A percentile compares a stretch with the other conserved stretches of the same genome.
Evolutionary conservation across 371 early-diverging fungal species (phyloP).

Genomic region (Mortierella sp.): DNA sequence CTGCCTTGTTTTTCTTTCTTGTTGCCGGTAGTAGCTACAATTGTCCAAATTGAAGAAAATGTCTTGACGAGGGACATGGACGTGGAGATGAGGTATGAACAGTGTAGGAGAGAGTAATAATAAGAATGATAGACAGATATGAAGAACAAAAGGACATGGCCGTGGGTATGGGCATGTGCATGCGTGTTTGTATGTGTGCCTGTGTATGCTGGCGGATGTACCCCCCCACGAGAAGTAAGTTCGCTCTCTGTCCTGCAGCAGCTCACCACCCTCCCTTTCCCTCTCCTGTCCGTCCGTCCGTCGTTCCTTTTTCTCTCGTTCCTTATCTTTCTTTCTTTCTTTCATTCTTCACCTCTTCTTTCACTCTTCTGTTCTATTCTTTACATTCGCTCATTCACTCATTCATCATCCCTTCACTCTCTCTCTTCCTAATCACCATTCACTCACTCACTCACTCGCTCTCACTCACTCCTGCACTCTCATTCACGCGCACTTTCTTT

Average conservation of each 20-base stretch:
- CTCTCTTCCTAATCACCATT: not conserved
- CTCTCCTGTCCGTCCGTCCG: not conserved
- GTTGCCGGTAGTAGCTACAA: no score
- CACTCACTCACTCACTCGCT: not conserved
- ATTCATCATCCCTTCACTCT: not conserved
- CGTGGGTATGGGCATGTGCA: not conserved
- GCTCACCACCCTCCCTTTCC: not conserved
- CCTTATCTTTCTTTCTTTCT: not conserved
- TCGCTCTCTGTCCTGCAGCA: no score
- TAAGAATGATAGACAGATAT: not conserved
- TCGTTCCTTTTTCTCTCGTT: not conserved
- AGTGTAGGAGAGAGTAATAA: not conserved
- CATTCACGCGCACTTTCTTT: not conserved
- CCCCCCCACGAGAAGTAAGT: no score
- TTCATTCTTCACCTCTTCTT: not conserved
- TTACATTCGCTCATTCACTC: not conserved
- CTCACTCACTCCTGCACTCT: not conserved
- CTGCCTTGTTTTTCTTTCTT: no score
- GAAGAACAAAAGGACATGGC: no score
- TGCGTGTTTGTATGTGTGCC: not conserved
- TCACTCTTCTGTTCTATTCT: not conserved
- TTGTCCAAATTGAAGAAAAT: no score
- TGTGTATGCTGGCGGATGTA: not conserved
- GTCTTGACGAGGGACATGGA: not conserved
- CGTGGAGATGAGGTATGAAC: not conserved